phyloP scores from a whole-genome alignment of 148 eudicot species.

The Salicornia ramosissima region DNA sequence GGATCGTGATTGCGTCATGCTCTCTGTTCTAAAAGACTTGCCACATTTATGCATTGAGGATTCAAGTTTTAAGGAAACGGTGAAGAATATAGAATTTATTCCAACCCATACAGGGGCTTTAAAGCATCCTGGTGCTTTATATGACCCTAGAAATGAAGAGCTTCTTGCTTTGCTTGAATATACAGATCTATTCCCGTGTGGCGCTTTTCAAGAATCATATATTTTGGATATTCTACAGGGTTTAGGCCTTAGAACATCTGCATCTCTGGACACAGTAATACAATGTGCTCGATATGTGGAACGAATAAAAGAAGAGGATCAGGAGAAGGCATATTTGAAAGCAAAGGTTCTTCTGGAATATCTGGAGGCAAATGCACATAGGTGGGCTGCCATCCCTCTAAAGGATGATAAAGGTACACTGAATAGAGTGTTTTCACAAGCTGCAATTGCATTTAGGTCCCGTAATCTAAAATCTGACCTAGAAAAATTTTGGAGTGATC shows the following conservation, averaged over 20 bases:
- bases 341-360: constrained; percentile 86
- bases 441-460: constrained; percentile 68
- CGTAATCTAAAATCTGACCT: constrained; percentile 66
- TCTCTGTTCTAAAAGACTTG: constrained; percentile 71
- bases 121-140: constrained; percentile 58
- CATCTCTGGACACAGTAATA: constrained; percentile 70
- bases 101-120: constrained; percentile 61
- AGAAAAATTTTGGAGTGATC: constrained; percentile 93
- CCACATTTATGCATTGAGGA: constrained; percentile 91
- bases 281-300: constrained; percentile 83
- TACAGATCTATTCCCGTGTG: constrained; percentile 74
- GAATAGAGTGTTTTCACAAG: constrained; percentile 73
- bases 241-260: constrained; percentile 77
- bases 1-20: constrained; percentile 77
- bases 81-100: constrained; percentile 72
- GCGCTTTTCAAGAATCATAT: constrained; percentile 53
- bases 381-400: constrained; percentile 54
- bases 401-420: constrained; percentile 57
- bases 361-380: constrained; percentile 89
- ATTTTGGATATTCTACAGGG: constrained; percentile 74
- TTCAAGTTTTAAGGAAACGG: constrained; percentile 55
- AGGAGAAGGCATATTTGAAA: constrained; percentile 58
- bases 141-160: constrained; percentile 97
- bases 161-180: constrained; percentile 77
- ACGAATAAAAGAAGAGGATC: constrained; percentile 55